Evolutionary conservation across 140 eudicot genomes (phyloP).

Genomic region (Erigeron philadelphicus): DNA sequence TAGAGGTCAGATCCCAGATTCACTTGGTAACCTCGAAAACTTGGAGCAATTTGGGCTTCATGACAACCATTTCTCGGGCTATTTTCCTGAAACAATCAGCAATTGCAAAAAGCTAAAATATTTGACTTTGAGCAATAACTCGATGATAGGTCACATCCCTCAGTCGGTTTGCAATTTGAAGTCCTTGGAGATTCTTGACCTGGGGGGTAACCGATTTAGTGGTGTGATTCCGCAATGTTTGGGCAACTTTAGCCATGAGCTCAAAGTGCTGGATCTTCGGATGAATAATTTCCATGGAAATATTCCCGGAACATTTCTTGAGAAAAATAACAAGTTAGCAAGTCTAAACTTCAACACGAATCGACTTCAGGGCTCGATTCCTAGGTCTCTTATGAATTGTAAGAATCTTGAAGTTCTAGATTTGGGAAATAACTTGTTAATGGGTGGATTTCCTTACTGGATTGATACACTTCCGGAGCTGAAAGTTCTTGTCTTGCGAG

Average conservation of each 20-base stretch:
- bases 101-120: conserved; percentile 19
- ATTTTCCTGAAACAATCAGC: conserved; percentile 29
- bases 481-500: conserved; percentile 33
- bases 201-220: conserved; percentile 22
- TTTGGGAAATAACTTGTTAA: conserved; percentile 34
- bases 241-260: conserved; percentile 22
- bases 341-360: conserved; percentile 29
- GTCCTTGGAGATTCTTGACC: conserved; percentile 26
- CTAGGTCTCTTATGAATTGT: conserved; percentile 17
- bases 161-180: conserved; percentile 29
- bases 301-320: conserved; percentile 14
- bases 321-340: conserved; percentile 10
- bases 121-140: conserved; percentile 25
- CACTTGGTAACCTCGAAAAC: conserved; percentile 33
- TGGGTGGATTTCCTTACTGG: conserved; percentile 29
- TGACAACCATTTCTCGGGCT: conserved; percentile 25
- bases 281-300: conserved; percentile 21
- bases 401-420: conserved; percentile 28
- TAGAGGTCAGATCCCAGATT: conserved; percentile 31
- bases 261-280: conserved; percentile 21
- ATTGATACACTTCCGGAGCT: conserved; percentile 25
- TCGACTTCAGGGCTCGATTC: conserved; percentile 27
- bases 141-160: conserved; percentile 25
- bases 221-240: conserved; percentile 26
- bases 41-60: conserved; percentile 30